These are phyloP conservation scores for Aspergillus sp. DNA, from an alignment of 2,329 filamentous ascomycete genomes.

Conservation along the genomic window DNA sequence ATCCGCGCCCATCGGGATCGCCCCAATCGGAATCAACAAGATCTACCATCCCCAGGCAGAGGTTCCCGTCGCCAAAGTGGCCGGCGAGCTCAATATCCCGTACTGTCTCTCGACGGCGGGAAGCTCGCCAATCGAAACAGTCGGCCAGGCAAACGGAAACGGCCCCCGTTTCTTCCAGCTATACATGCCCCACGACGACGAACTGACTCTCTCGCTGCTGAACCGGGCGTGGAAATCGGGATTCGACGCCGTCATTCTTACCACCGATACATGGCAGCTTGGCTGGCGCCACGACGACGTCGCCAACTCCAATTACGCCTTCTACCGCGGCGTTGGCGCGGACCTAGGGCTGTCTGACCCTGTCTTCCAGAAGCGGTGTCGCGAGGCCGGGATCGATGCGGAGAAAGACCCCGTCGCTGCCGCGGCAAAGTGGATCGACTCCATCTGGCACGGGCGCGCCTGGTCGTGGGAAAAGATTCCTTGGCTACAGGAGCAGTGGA, in stretches of 20 bases:
- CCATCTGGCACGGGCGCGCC: constrained; percentile 54
- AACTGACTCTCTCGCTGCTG: constrained; percentile 48
- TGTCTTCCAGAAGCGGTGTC: constrained; percentile 47
- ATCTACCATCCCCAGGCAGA: constrained; percentile 54
- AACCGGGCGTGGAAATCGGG: constrained; percentile 46
- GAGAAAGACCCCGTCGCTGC: constrained; percentile 44
- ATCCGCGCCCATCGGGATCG: constrained; percentile 54
- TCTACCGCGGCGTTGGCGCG: constrained; percentile 50
- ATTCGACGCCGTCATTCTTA: constrained; percentile 51
- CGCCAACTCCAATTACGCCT: constrained; percentile 50
- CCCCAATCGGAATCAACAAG: constrained; percentile 56
- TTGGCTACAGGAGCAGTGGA: constrained; percentile 54
- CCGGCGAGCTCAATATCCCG: constrained; percentile 49
- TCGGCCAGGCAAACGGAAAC: constrained; percentile 46
- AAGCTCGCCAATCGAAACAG: constrained; percentile 48
- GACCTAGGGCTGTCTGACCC: constrained; percentile 52
- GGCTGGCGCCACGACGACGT: constrained; percentile 53
- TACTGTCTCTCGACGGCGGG: constrained; percentile 54
- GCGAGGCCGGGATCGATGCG: constrained; percentile 45
- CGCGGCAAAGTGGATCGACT: constrained; percentile 55
- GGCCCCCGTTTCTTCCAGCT: constrained; percentile 53
- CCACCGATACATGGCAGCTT: constrained; percentile 55
- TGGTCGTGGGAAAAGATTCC: constrained; percentile 58
- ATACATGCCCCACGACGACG: constrained; percentile 56
- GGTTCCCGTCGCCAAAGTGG: constrained; percentile 50